phyloP scores from a whole-genome alignment of 1,284 basidiomycete species.

The Sporisorium exsertum region DNA sequence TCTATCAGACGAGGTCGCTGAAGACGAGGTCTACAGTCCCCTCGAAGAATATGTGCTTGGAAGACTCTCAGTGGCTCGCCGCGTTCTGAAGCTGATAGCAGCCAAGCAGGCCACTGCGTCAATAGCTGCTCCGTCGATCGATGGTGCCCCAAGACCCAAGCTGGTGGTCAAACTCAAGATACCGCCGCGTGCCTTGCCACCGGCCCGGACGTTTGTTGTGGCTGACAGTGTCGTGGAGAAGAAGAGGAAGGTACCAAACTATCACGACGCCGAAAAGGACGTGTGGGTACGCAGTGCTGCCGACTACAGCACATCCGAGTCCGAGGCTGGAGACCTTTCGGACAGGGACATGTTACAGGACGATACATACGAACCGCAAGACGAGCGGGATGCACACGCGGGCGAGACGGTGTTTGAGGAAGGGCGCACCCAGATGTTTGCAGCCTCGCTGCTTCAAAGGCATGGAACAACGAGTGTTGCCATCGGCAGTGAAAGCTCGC shows the following conservation, averaged over 20 bases:
- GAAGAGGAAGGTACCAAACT: conserved; percentile 12
- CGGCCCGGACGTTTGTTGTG: not conserved
- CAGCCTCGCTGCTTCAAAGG: conserved; percentile 9
- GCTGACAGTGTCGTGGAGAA: not conserved
- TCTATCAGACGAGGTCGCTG: conserved; percentile 21
- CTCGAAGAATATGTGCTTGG: conserved; percentile 31
- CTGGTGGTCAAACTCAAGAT: conserved; percentile 20
- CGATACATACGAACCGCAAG: not conserved
- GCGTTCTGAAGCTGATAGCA: conserved; percentile 20
- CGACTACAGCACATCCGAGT: conserved; percentile 25
- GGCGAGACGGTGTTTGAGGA: conserved; percentile 20
- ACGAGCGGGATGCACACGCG: not conserved
- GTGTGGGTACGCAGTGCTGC: conserved; percentile 46
- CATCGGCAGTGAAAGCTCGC: conserved; percentile 21
- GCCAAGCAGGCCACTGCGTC: conserved; percentile 7
- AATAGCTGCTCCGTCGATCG: not conserved
- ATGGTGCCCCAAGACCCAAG: not conserved
- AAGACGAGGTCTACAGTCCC: conserved; percentile 26
- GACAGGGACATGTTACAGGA: conserved; percentile 1
- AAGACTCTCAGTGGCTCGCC: conserved; percentile 16
- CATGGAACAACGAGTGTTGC: not conserved
- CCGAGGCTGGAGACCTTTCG: conserved; percentile 15
- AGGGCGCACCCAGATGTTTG: conserved; percentile 25
- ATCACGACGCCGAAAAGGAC: conserved; percentile 31
- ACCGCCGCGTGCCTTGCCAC: not conserved